Percentiles rank a stretch among this genome's conserved stretches.
phyloP scores from a whole-genome alignment of 768 basidiomycete species.

The Mycena polygramma region DNA sequence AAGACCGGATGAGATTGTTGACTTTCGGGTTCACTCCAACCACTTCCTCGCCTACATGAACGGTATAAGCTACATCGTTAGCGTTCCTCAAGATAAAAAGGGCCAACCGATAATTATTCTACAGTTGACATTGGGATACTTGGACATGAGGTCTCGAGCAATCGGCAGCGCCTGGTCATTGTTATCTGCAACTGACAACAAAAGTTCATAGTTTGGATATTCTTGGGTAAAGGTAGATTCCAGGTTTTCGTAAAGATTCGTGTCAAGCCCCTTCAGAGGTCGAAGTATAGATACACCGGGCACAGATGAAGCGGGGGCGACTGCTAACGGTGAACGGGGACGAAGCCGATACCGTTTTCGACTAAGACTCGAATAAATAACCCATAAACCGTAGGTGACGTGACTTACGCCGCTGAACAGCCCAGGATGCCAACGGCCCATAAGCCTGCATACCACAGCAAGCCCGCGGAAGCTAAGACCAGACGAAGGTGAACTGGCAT shows the following conservation, averaged over 20 bases:
- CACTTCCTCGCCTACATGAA: slow-evolving; percentile 74
- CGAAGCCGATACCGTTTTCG: slow-evolving; percentile 81
- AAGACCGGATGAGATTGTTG: slow-evolving; percentile 93
- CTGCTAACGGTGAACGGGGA: slow-evolving; percentile 71
- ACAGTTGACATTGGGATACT: slow-evolving; percentile 83
- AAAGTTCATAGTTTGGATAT: slow-evolving; percentile 91
- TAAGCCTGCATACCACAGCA: slow-evolving; percentile 71
- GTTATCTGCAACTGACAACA: slow-evolving; percentile 92
- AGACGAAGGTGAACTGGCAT: slow-evolving; percentile 37
- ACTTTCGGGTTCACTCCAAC: slow-evolving; percentile 98
- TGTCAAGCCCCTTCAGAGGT: slow-evolving; percentile 94
- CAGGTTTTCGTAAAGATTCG: slow-evolving; percentile 95
- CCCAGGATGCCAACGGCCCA: slow-evolving; percentile 80
- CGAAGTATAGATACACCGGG: slow-evolving; percentile 96
- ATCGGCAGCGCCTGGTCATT: slow-evolving; percentile 90
- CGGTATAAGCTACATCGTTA: slow-evolving; percentile 14
- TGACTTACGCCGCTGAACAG: slow-evolving; percentile 75
- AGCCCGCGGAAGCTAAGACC: slow-evolving; percentile 54
- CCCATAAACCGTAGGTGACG: slow-evolving; percentile 10
- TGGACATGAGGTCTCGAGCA: slow-evolving; percentile 80
- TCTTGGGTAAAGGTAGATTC: slow-evolving; percentile 94
- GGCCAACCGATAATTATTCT: slow-evolving; percentile 81
- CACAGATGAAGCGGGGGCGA: slow-evolving; percentile 58
- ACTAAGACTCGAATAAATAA: slow-evolving; percentile 53
- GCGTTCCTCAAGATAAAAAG: neutral